Evolutionary conservation across 805 yeast species (phyloP).

Genomic region (Zygosaccharomyces rouxii): DNA sequence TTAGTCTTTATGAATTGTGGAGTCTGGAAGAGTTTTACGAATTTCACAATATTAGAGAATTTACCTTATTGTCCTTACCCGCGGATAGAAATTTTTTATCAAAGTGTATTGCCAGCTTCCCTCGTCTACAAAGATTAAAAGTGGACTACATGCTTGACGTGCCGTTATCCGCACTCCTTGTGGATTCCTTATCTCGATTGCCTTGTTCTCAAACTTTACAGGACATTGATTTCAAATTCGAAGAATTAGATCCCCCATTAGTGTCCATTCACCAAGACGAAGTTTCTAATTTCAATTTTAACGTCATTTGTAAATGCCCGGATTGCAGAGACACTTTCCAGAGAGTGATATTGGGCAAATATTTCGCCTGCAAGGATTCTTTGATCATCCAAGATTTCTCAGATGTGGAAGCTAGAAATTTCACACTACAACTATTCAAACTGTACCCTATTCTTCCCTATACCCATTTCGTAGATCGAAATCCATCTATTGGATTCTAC

Average conservation of each 20-base stretch:
- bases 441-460: slow-evolving; percentile 36
- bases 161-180: slow-evolving; percentile 17
- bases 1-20: slow-evolving; percentile 24
- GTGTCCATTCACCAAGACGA: slow-evolving; percentile 23
- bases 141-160: slow-evolving; percentile 34
- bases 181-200: slow-evolving; percentile 24
- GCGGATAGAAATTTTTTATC: slow-evolving; percentile 24
- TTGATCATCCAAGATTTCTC: slow-evolving; percentile 19
- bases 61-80: slow-evolving; percentile 35
- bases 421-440: slow-evolving; percentile 30
- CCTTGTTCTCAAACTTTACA: slow-evolving; percentile 25
- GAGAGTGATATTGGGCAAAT: slow-evolving; percentile 29
- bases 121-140: slow-evolving; percentile 30
- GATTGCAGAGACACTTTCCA: slow-evolving; percentile 25
- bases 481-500: slow-evolving; percentile 37
- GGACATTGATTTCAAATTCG: slow-evolving; percentile 35
- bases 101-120: slow-evolving; percentile 25
- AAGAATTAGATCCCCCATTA: slow-evolving; percentile 21
- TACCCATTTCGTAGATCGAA: slow-evolving; percentile 34
- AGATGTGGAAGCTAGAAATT: slow-evolving; percentile 29
- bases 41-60: slow-evolving; percentile 31
- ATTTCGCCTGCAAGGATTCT: slow-evolving; percentile 29
- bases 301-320: slow-evolving; percentile 26
- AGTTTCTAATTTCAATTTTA: slow-evolving; percentile 19
- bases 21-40: slow-evolving; percentile 29